phyloP scores from a whole-genome alignment of 306 rosid species.

The Phaseolus lunatus region DNA sequence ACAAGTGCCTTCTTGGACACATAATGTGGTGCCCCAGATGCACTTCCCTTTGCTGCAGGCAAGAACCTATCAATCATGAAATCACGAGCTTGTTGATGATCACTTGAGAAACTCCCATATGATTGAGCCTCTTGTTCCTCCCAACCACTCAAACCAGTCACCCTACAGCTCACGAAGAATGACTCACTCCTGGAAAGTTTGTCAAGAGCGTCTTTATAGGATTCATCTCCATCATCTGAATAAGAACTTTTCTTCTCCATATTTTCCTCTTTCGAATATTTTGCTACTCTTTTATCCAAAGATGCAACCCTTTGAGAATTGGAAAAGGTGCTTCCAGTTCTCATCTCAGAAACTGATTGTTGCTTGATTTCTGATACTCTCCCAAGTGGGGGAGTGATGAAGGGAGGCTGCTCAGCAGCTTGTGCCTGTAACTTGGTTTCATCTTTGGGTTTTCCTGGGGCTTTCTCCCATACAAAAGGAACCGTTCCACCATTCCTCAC shows the following conservation, averaged over 20 bases:
- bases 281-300: slow-evolving; percentile 41
- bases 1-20: slow-evolving; percentile 55
- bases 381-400: slow-evolving; percentile 76
- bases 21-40: slow-evolving; percentile 65
- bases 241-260: slow-evolving; percentile 48
- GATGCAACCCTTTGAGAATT: slow-evolving; percentile 43
- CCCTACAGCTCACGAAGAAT: slow-evolving; percentile 70
- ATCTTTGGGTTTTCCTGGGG: slow-evolving; percentile 87
- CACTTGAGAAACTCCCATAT: slow-evolving; percentile 59
- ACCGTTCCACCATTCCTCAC: slow-evolving; percentile 74
- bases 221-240: slow-evolving; percentile 69
- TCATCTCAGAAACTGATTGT: slow-evolving; percentile 43
- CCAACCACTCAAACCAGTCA: slow-evolving; percentile 71
- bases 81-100: slow-evolving; percentile 58
- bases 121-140: slow-evolving; percentile 60
- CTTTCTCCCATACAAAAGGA: slow-evolving; percentile 89
- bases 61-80: slow-evolving; percentile 90
- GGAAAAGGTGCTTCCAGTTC: slow-evolving; percentile 44
- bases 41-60: slow-evolving; percentile 92
- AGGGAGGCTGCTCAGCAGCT: slow-evolving; percentile 46
- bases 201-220: slow-evolving; percentile 70
- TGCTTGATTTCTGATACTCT: slow-evolving; percentile 56
- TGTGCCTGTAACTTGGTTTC: slow-evolving; percentile 48
- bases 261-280: slow-evolving; percentile 42
- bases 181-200: slow-evolving; percentile 83